Evolutionary conservation across 1,139 yeast genomes (phyloP), one percentile per base, ranked within the genome.

Genomic region (Pichia sp.): DNA sequence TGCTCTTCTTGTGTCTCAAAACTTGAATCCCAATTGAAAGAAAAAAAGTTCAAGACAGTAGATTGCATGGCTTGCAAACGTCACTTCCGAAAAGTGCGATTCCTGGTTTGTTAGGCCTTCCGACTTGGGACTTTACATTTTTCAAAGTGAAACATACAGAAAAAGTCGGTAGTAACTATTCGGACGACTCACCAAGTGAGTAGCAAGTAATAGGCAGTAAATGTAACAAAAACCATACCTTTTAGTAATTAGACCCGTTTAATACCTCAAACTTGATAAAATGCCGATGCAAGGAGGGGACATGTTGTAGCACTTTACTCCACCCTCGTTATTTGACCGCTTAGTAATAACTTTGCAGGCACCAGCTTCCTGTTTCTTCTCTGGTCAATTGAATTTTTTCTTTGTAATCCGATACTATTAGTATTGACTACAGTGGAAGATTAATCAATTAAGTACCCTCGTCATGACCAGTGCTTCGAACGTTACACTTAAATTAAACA

Each of bases 401-500:
- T n/a, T n/a, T n/a, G n/a, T n/a, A n/a, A n/a, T n/a, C n/a, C n/a
- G n/a, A n/a, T n/a, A n/a, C n/a, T n/a, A n/a, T n/a, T n/a, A n/a
- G n/a, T n/a, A n/a, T n/a, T n/a, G n/a, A n/a, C n/a, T n/a, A n/a
- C n/a, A n/a, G n/a, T n/a, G n/a, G n/a, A n/a, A 34, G 12, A 18
- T 34, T 7, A 5, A 39, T 10, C 23, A 10, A 39, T 5, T 7
- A 39, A 42, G 21, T 6, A 16, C 18, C 30, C 13, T 25, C 13
- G 7, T 4, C 19, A 49, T 46, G 49, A 16, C 41, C 12, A 40
- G 23, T 8, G 55, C 56, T 4, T 26, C 51, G 10, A 19, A 19
- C 18, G 42, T 19, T 3, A 48, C 49, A 6, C 30, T 46, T n/a
- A 46, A 44, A 22, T 42, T 53, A 5, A 85, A 84, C 75, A 78